Percentiles rank a stretch among this genome's conserved stretches.
Evolutionary conservation across 2,329 filamentous ascomycete genomes (phyloP).

Genomic region (Microdochium bolleyi): DNA sequence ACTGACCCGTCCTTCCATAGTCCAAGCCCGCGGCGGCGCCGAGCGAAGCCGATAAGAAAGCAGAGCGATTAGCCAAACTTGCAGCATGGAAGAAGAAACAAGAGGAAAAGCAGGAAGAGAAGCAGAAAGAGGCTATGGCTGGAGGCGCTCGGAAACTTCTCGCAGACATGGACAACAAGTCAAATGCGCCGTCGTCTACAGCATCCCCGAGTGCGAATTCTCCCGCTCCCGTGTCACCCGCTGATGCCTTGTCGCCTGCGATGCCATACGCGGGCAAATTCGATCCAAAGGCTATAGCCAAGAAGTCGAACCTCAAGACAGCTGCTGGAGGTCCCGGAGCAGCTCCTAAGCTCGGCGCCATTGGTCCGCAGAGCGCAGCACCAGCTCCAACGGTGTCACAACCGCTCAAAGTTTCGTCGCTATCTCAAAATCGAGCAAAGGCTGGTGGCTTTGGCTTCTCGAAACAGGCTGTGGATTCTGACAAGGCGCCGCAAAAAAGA

Average conservation of each 20-base stretch:
- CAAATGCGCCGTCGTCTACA: conserved; percentile 35
- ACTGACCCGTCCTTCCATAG: conserved; percentile 41
- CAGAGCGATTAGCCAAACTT: conserved; percentile 71
- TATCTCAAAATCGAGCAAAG: conserved; percentile 63
- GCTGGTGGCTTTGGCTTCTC: conserved; percentile 78
- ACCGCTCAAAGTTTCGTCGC: conserved; percentile 34
- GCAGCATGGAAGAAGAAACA: conserved; percentile 92
- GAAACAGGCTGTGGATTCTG: conserved; percentile 56
- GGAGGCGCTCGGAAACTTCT: conserved; percentile 60
- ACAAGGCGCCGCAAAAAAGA: conserved; percentile 61
- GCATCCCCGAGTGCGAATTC: conserved; percentile 40
- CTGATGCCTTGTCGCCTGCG: conserved; percentile 40
- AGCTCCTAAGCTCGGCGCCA: conserved; percentile 41
- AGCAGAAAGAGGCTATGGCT: conserved; percentile 60
- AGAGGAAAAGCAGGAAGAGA: conserved; percentile 56
- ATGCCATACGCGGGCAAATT: conserved; percentile 69
- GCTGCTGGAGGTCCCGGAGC: conserved; percentile 34
- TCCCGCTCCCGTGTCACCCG: conserved; percentile 42
- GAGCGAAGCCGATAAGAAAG: conserved; percentile 68
- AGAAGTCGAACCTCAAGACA: conserved; percentile 61
- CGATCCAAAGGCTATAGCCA: conserved; percentile 78
- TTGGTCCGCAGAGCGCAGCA: conserved; percentile 27
- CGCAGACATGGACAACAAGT: conserved; percentile 67
- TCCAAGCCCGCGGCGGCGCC: conserved; percentile 40
- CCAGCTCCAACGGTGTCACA: conserved; percentile 20